Percentiles rank a stretch among this genome's conserved stretches.
Conservation (phyloP, 176 grass and related monocot genomes). For the Hsuehochloa calcarea region DNA sequence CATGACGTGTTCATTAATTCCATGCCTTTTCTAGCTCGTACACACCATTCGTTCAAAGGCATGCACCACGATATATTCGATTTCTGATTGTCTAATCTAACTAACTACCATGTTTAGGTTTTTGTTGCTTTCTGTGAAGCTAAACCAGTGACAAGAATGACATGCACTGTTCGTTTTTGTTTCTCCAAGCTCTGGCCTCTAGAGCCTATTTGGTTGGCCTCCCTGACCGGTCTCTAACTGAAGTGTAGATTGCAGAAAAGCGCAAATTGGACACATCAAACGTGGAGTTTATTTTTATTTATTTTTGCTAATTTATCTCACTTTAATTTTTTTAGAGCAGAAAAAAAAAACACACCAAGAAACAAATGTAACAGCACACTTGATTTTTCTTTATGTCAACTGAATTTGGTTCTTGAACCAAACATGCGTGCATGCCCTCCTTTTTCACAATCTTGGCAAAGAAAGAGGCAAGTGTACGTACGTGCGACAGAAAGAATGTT, state of each 20-base stretch:
- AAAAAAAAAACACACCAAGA: neutral
- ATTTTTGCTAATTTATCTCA: neutral
- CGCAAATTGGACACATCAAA: neutral
- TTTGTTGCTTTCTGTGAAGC: neutral
- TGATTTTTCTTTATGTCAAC: neutral
- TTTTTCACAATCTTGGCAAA: neutral
- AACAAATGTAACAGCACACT: neutral
- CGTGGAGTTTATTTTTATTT: neutral
- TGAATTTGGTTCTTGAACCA: neutral
- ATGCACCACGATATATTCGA: neutral
- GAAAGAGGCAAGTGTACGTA: neutral
- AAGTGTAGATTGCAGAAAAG: neutral
- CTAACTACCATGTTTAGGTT: neutral
- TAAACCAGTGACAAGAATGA: neutral
- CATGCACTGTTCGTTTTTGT: neutral
- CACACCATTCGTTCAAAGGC: neutral
- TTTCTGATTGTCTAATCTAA: neutral
- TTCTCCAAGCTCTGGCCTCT: neutral
- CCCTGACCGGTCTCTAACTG: neutral
- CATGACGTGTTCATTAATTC: neutral
- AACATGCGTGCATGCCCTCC: neutral
- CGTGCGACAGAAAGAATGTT: neutral
- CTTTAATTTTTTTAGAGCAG: neutral
- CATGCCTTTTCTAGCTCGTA: neutral
- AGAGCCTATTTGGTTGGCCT: neutral